Base-by-base conservation (phyloP, 1,284 basidiomycete genomes). In the Cronartium quercuum region DNA sequence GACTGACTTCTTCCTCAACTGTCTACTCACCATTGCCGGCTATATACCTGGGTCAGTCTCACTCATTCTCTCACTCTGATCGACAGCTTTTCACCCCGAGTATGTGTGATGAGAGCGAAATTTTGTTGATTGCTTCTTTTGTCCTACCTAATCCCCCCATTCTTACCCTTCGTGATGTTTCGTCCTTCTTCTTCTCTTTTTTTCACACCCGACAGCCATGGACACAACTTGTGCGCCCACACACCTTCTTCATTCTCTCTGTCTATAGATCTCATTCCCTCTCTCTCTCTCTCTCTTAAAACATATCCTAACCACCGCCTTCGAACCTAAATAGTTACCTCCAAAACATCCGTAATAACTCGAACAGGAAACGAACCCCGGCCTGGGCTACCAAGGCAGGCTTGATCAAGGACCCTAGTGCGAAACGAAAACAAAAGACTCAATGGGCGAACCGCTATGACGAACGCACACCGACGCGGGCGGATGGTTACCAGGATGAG, bases 311-410 rank as follows among this genome's bases (percentile, higher is more conserved):
- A 44, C 42, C 42, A 44, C 9, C 42, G 9, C 42, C 9, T 9
- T 18, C 18, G 9, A 44, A 44, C 42, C 18, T 18, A 44, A 60
- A 38, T 24, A 74, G 47, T 34, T 69, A 69, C 62, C 70, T 66
- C 15, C 82, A 96, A 88, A 96, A 95, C 83, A 89, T 98, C 78
- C 86, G 94, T 69, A 97, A 97, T 84, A 97, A 97, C 85, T 91
- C 94, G 84, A 94, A 88, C 79, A 86, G 90, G 80, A 85, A 87
- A 37, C 89, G 94, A 74, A 96, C 94, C 29, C 94, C 94, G 18
- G 93, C 95, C 81, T 98, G 94, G 94, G 91, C 90, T 0, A 86
- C 92, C 82, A 88, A 89, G 76, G 91, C 91, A 80, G 93, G 93
- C 42, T 88, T 97, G 64, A 87, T 96, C 78, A 87, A 94, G 81